phyloP scores from a whole-genome alignment of 805 yeast genomes.

The Ascoidea rubescens region DNA sequence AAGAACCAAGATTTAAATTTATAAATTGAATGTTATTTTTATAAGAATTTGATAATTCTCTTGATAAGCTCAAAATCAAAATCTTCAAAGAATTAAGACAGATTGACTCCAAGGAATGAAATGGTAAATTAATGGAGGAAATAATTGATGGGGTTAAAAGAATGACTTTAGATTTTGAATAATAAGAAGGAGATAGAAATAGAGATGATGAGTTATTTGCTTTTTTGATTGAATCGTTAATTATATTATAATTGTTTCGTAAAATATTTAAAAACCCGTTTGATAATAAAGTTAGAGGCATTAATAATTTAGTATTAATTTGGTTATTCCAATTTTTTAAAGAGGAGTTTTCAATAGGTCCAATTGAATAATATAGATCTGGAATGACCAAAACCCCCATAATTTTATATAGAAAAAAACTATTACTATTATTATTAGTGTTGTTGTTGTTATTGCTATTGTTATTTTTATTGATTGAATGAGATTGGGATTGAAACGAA shows the following conservation, averaged over 20 bases:
- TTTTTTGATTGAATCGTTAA: conserved; percentile 15
- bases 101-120: conserved; percentile 49
- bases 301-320: conserved; percentile 29
- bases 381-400: conserved; percentile 63
- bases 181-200: not conserved
- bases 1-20: conserved; percentile 32
- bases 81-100: conserved; percentile 30
- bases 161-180: conserved; percentile 23
- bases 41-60: conserved; percentile 21
- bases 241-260: conserved; percentile 23
- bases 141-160: conserved; percentile 42
- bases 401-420: conserved; percentile 39
- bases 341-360: conserved; percentile 48
- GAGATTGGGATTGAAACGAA: not conserved
- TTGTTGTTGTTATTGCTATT: not conserved
- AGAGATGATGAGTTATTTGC: not conserved
- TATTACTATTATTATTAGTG: conserved; percentile 17
- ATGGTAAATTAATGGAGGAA: conserved; percentile 40
- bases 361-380: conserved; percentile 50
- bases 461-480: not conserved
- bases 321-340: conserved; percentile 35
- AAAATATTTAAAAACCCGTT: conserved; percentile 42
- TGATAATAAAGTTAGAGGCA: conserved; percentile 37
- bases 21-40: conserved; percentile 28
- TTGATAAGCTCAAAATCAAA: conserved; percentile 23